These are phyloP conservation scores for Plasmodium billcollinsi DNA, from an alignment of 169 alveolate genomes.

Conservation along the genomic window DNA sequence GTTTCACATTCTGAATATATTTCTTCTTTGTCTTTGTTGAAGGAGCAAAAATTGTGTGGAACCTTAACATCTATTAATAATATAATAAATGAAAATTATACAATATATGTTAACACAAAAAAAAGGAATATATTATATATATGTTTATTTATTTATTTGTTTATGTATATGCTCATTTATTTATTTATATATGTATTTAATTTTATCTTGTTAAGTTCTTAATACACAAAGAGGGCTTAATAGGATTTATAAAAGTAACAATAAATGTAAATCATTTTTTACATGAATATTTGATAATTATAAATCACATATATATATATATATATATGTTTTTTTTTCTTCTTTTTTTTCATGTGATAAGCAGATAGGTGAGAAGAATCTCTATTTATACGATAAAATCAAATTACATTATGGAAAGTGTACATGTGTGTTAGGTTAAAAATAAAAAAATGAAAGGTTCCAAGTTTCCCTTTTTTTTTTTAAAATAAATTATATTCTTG, in stretches of 20 bases:
- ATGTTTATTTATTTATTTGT: not conserved
- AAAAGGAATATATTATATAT: not conserved
- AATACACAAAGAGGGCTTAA: slow-evolving; percentile 1
- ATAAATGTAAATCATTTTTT: not conserved
- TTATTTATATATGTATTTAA: not conserved
- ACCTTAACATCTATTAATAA: slow-evolving; percentile 18
- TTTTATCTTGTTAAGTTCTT: slow-evolving; percentile 8
- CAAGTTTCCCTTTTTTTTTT: slow-evolving; percentile 1
- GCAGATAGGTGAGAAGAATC: slow-evolving; percentile 29
- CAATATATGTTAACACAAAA: slow-evolving; percentile 40
- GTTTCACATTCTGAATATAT: not conserved
- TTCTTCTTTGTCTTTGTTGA: not conserved
- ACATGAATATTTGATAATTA: not conserved
- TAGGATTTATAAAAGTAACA: slow-evolving; percentile 44
- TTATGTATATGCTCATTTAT: not conserved
- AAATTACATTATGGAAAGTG: slow-evolving; percentile 27
- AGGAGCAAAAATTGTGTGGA: slow-evolving; percentile 40
- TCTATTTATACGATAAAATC: slow-evolving; percentile 29
- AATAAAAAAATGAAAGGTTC: not conserved
- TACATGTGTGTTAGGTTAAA: slow-evolving; percentile 51
- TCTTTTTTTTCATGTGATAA: not conserved
- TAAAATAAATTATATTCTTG: not conserved
- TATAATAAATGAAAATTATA: slow-evolving; percentile 23
- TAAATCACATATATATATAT: not conserved
- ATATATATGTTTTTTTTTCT: not conserved